phyloP scores from a whole-genome alignment of 2,329 filamentous ascomycete genomes.

The Scolecobasidium constrictum region DNA sequence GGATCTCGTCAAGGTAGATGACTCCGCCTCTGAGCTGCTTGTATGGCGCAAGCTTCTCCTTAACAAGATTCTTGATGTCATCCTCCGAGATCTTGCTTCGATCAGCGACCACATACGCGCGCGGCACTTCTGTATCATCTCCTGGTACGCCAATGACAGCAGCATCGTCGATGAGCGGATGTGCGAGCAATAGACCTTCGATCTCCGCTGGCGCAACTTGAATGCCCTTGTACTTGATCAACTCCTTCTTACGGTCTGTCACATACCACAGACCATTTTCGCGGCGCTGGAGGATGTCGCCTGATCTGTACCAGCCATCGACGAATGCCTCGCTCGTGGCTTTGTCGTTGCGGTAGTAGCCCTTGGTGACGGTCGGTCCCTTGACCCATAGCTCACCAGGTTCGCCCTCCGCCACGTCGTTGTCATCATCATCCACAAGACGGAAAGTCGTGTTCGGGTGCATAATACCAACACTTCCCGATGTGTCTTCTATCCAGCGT shows the following conservation, averaged over 20 bases:
- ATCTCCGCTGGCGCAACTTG: constrained; percentile 41
- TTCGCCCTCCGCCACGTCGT: constrained; percentile 16
- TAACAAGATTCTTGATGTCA: constrained; percentile 21
- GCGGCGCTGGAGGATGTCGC: constrained; percentile 26
- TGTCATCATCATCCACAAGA: constrained; percentile 2
- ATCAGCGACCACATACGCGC: constrained; percentile 30
- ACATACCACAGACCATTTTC: constrained; percentile 19
- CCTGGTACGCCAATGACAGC: constrained; percentile 32
- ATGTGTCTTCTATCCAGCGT: constrained; percentile 32
- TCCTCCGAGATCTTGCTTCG: constrained; percentile 12
- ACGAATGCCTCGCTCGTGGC: constrained; percentile 21
- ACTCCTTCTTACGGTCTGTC: constrained; percentile 24
- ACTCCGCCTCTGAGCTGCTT: constrained; percentile 24
- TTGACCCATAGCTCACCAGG: constrained; percentile 17
- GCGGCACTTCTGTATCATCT: constrained; percentile 23
- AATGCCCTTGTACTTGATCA: constrained; percentile 40
- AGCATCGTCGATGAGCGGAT: constrained; percentile 31
- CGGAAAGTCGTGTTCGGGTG: constrained; percentile 22
- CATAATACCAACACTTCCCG: constrained; percentile 36
- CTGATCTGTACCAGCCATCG: constrained; percentile 33
- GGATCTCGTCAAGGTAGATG: constrained; percentile 20
- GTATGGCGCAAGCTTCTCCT: constrained; percentile 24
- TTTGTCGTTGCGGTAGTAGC: constrained; percentile 25
- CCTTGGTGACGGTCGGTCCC: constrained; percentile 21
- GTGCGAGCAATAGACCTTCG: constrained; percentile 31